phyloP scores from a whole-genome alignment of 768 basidiomycete species.

The Omphalotus guepiniiformis region DNA sequence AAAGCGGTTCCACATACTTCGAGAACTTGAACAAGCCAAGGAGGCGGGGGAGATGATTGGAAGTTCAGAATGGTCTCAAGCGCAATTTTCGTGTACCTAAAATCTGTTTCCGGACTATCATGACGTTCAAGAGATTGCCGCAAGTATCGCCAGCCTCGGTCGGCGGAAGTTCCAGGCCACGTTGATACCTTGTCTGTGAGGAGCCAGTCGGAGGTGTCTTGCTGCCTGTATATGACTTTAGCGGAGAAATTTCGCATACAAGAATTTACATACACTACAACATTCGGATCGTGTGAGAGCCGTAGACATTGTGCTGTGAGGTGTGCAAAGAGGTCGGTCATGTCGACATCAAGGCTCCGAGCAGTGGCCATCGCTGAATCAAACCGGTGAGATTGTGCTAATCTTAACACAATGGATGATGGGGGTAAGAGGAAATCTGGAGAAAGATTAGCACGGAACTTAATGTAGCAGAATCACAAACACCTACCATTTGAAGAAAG shows the following conservation, averaged over 20 bases:
- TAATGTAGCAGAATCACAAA: conserved; percentile 6
- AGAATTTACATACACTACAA: conserved; percentile 45
- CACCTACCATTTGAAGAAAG: conserved; percentile 61
- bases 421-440: conserved; percentile 53
- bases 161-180: conserved; percentile 78
- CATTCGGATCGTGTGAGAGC: conserved; percentile 59
- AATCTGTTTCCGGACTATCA: conserved; percentile 68
- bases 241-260: conserved; percentile 3
- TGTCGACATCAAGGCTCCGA: conserved; percentile 72
- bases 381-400: conserved; percentile 76
- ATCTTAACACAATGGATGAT: conserved; percentile 65
- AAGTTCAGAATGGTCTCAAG: conserved; percentile 72
- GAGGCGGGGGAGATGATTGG: conserved; percentile 66
- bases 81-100: conserved; percentile 69
- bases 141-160: conserved; percentile 86
- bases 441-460: conserved; percentile 17
- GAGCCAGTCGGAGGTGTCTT: conserved; percentile 78
- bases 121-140: conserved; percentile 75
- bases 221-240: conserved; percentile 42
- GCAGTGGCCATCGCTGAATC: conserved; percentile 77
- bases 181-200: conserved; percentile 74
- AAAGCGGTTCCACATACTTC: conserved; percentile 41
- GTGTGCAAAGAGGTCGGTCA: conserved; percentile 79
- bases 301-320: conserved; percentile 78
- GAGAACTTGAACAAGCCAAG: conserved; percentile 77